A percentile compares a stretch with the other conserved stretches of the same genome.
These are phyloP conservation scores for Trifolium dubium DNA, from an alignment of 306 rosid genomes.

Conservation along the genomic window DNA sequence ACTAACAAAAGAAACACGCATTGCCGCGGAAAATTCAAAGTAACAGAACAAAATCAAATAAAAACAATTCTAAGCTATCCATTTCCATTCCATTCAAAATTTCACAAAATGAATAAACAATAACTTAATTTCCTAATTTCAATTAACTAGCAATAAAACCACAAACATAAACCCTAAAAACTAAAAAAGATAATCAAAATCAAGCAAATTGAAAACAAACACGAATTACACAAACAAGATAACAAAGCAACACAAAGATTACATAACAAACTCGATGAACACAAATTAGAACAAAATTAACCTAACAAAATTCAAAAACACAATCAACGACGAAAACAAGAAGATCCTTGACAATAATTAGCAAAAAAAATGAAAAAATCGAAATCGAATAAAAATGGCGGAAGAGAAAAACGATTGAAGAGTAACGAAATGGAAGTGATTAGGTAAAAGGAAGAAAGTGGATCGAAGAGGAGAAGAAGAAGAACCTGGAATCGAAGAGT, in stretches of 20 bases:
- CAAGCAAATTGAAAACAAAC: slow-evolving; percentile 38
- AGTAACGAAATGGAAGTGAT: neutral
- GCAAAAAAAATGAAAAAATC: slow-evolving; percentile 32
- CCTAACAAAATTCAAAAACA: slow-evolving; percentile 20
- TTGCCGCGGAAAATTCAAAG: slow-evolving; percentile 27
- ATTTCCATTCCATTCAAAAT: slow-evolving; percentile 10
- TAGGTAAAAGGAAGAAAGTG: slow-evolving; percentile 23
- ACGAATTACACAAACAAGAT: slow-evolving; percentile 7
- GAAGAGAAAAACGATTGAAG: neutral
- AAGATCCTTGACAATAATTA: slow-evolving; percentile 57
- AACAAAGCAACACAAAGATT: slow-evolving; percentile 46
- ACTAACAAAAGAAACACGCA: slow-evolving; percentile 21
- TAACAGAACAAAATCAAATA: slow-evolving; percentile 26
- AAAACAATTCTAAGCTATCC: neutral
- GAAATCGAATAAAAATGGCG: slow-evolving; percentile 51
- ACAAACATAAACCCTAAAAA: slow-evolving; percentile 53
- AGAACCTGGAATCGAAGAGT: slow-evolving; percentile 71
- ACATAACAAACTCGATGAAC: slow-evolving; percentile 39
- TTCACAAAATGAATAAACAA: neutral
- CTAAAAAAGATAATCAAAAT: slow-evolving; percentile 14
- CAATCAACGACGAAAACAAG: slow-evolving; percentile 32
- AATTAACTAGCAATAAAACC: slow-evolving; percentile 24
- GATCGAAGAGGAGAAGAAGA: slow-evolving; percentile 54
- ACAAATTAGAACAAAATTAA: slow-evolving; percentile 30
- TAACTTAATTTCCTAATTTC: slow-evolving; percentile 9